Conservation (phyloP, 768 basidiomycete genomes). For the Hericium coralloides region DNA sequence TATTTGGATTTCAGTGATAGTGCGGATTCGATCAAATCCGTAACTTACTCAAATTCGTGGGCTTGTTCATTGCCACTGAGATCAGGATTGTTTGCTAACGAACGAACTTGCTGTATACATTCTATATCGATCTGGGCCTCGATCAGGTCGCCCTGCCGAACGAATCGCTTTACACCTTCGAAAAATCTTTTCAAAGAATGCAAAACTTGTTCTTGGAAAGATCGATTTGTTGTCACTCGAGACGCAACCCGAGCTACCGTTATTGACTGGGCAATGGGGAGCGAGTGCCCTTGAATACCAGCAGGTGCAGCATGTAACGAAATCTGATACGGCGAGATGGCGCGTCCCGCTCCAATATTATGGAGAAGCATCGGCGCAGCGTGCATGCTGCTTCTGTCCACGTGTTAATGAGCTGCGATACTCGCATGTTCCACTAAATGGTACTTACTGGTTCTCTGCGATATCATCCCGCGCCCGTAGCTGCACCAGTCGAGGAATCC, state of each 20-base stretch:
- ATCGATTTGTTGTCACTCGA: conserved; percentile 54
- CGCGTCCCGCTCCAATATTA: conserved; percentile 34
- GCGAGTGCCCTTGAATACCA: conserved; percentile 43
- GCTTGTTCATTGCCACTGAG: neutral
- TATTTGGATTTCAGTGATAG: neutral
- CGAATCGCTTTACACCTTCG: conserved; percentile 38
- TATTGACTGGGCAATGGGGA: conserved; percentile 62
- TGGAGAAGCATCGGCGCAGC: conserved; percentile 45
- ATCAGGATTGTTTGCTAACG: neutral
- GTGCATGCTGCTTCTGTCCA: conserved; percentile 28
- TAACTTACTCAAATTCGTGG: neutral
- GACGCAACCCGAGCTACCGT: conserved; percentile 79
- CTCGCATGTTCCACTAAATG: neutral
- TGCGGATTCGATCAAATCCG: neutral
- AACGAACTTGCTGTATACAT: conserved; percentile 14
- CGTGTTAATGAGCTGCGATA: neutral
- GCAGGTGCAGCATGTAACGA: conserved; percentile 48
- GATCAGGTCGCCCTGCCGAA: conserved; percentile 71
- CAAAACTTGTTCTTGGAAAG: conserved; percentile 55
- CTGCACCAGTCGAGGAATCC: conserved; percentile 43
- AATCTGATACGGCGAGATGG: conserved; percentile 19
- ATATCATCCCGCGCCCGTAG: conserved; percentile 43
- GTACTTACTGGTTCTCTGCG: conserved; percentile 26
- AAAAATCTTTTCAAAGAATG: conserved; percentile 59
- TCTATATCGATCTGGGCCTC: conserved; percentile 55